Evolutionary conservation across 345 rosid species (phyloP), one percentile per base, ranked within the genome.

Genomic region (Clarkia xantiana): DNA sequence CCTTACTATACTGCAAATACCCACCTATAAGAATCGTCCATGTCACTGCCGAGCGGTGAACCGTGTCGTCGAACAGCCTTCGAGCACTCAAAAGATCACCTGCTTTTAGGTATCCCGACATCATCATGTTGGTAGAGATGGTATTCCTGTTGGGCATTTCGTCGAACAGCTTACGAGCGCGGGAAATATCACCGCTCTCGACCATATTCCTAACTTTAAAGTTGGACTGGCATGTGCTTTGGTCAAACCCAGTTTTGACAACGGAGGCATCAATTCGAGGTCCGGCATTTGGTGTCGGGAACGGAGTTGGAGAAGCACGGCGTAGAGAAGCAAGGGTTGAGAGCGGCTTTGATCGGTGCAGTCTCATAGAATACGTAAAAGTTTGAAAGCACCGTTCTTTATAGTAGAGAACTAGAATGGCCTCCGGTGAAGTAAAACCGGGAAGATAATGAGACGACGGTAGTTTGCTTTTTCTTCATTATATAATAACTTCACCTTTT

Each of bases 21-120:
- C 81, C 89, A 7, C 86, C 91, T 57, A 86, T 76, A 71, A 90
- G 56, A 55, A 83, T 77, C n/a, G 97, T 90, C 94, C 95, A 86
- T 0, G 91, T 67, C 3, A 86, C 91, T 11, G 63, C 80, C 15
- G 74, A 80, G 62, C 77, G 81, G 23, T 76, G 63, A 14, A 47
- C 19, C 80, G 71, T 76, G 46, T 52, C 10, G 51, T 81, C 79
- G 48, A 86, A 83, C 23, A 90, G 52, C 48, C 55, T 59, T 36
- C 75, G 72, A 12, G 95, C 95, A 13, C 22, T 56, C 5, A 66
- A 49, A 22, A 83, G 64, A 52, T 83, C 60, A 7, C 82, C 81
- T 0, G 66, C 47, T 51, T 77, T 77, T 6, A 81, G 70, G 46
- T 79, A 79, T 8, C 86, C 94, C 3, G 76, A 77, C 5, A 90